phyloP scores from a whole-genome alignment of 2,329 filamentous ascomycete species.

The Aspergillus candidus region DNA sequence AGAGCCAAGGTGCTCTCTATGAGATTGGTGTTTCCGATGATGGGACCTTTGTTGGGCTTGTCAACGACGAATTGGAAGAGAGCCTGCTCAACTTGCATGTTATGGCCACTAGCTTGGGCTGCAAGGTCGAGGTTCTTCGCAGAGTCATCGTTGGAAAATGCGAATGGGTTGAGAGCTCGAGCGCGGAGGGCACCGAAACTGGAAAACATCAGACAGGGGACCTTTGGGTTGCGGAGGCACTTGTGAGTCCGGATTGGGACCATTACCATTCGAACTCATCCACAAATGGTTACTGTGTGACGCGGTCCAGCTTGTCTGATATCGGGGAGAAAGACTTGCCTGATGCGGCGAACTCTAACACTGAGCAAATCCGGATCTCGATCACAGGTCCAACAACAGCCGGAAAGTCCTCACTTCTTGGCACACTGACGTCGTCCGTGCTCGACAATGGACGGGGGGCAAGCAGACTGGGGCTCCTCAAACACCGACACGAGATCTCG shows the following conservation, averaged over 20 bases:
- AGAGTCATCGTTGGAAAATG: constrained; percentile 81
- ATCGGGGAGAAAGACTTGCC: constrained; percentile 5
- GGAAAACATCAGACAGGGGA: constrained; percentile 42
- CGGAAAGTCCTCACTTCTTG: constrained; percentile 86
- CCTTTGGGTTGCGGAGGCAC: constrained; percentile 82
- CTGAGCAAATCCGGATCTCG: constrained; percentile 76
- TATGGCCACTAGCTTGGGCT: constrained; percentile 91
- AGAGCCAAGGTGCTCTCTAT: constrained; percentile 87
- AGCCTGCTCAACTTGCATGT: constrained; percentile 76
- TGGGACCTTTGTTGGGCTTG: constrained; percentile 80
- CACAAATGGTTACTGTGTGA: neutral
- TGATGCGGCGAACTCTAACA: constrained; percentile 42
- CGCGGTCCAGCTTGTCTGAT: neutral
- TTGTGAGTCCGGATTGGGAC: constrained; percentile 69
- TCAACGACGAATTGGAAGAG: constrained; percentile 86
- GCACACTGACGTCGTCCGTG: constrained; percentile 78
- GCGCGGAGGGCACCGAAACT: constrained; percentile 14
- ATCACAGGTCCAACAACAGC: constrained; percentile 84
- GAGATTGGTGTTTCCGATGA: constrained; percentile 96
- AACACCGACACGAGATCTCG: constrained; percentile 86
- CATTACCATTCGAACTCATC: constrained; percentile 25
- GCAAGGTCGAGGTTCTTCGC: constrained; percentile 72
- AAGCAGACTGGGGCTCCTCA: constrained; percentile 79
- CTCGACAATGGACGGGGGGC: constrained; percentile 90
- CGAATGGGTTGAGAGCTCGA: constrained; percentile 46